Percentiles rank a stretch among this genome's conserved stretches.
phyloP scores from a whole-genome alignment of 2,329 filamentous ascomycete species.

The Penicillium sp. region DNA sequence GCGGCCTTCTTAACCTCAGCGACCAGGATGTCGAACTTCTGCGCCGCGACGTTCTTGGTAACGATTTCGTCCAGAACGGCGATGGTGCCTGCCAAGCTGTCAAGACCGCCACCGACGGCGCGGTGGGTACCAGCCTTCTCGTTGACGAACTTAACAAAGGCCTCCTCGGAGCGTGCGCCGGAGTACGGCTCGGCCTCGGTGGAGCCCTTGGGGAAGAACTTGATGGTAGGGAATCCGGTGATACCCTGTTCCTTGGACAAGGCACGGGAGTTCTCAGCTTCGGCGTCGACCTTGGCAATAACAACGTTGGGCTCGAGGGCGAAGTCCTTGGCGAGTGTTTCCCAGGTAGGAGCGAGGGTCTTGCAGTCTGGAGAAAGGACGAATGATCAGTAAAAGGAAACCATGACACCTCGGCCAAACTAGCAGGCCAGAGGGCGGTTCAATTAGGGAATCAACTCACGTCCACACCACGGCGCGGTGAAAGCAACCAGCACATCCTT shows the following conservation, averaged over 20 bases:
- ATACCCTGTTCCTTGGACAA: conserved; percentile 68
- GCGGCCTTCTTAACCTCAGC: conserved; percentile 65
- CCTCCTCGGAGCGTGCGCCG: conserved; percentile 66
- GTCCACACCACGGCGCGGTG: conserved; percentile 96
- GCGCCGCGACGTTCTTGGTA: conserved; percentile 55
- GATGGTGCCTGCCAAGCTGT: conserved; percentile 71
- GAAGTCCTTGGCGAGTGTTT: conserved; percentile 75
- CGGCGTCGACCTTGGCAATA: conserved; percentile 91
- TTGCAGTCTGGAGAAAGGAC: conserved; percentile 70
- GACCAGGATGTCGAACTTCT: conserved; percentile 57
- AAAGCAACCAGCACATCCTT: conserved; percentile 92
- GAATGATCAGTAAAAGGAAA: conserved; percentile 5
- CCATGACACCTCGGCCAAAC: not conserved
- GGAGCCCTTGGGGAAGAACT: conserved; percentile 85
- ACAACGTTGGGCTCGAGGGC: conserved; percentile 66
- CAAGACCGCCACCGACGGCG: conserved; percentile 67
- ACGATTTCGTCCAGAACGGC: conserved; percentile 68
- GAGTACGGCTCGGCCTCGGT: conserved; percentile 63
- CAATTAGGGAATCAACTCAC: conserved; percentile 51
- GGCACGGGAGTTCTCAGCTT: conserved; percentile 74
- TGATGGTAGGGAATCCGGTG: conserved; percentile 87
- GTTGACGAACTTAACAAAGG: conserved; percentile 75
- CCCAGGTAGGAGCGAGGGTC: conserved; percentile 79
- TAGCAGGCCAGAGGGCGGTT: not conserved
- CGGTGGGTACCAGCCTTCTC: conserved; percentile 81